A percentile compares a stretch with the other conserved stretches of the same genome.
Evolutionary conservation across 345 rosid species (phyloP).

Genomic region (Lenwebbia sp.): DNA sequence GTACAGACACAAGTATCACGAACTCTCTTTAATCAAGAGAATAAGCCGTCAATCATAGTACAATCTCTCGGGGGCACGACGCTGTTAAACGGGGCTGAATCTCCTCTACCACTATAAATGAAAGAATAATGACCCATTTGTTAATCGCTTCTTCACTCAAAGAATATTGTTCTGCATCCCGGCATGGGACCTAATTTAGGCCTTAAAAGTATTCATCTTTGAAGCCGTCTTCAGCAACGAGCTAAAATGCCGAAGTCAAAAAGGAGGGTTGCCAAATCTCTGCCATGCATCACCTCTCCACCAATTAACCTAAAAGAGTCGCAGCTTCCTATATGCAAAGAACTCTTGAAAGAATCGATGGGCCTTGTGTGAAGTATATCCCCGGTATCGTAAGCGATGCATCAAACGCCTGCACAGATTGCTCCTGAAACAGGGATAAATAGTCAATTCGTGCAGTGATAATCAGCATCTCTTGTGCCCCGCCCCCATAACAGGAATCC

Average conservation of each 20-base stretch:
- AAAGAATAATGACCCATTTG: neutral
- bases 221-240: neutral
- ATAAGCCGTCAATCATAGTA: neutral
- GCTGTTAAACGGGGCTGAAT: neutral
- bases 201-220: neutral
- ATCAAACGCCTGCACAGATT: conserved; percentile 9
- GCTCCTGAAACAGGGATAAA: conserved; percentile 2
- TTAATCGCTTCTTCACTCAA: neutral
- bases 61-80: neutral
- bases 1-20: neutral
- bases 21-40: neutral
- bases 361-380: neutral
- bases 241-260: neutral
- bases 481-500: neutral
- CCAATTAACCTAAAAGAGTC: neutral
- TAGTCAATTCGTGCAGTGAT: neutral
- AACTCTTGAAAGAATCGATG: neutral
- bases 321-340: neutral
- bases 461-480: neutral
- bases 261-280: neutral
- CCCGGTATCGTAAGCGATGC: neutral
- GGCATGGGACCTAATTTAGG: neutral
- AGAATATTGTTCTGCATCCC: neutral
- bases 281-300: neutral
- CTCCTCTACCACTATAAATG: neutral